Base-by-base conservation (phyloP, 2,329 filamentous ascomycete species). In the Elsinoe batatas region DNA sequence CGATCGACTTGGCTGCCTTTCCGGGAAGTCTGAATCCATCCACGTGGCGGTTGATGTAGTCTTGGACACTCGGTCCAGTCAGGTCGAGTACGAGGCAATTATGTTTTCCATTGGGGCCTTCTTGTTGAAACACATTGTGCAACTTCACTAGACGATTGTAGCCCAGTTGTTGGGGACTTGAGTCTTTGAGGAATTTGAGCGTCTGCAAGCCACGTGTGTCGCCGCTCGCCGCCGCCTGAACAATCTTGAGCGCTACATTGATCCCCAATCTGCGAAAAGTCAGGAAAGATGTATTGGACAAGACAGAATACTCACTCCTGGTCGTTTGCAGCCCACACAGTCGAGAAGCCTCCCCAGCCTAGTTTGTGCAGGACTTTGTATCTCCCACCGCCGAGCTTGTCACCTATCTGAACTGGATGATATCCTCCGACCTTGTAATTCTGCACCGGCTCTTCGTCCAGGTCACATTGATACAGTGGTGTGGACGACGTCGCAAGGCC, bases 91-190 rank as follows among this genome's bases (percentile, higher is more conserved):
- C 69, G 0, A 76, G 61, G 60, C 74, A 77, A n/a, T 65, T 59
- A 58, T 78, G 74, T 2, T 32, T 64, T 10, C 74, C 73, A 62
- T 77, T 77, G 5, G 72, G 73, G 8, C 75, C 73, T 1, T 60
- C 40, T 43, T 72, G 50, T 6, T 68, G 36, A 36, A 76, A 76
- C 15, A 64, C 20, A 58, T 74, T 68, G 20, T 70, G 57, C 18
- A 74, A 42, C 18, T 58, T 63, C 37, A 72, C 66, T 10, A 73
- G 36, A 63, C 74, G 60, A 35, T 57, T 57, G 15, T 47, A 57
- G 18, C 58, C 60, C 20, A 60, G 38, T 12, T 62, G 38, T 42
- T 32, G n/a, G 36, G 60, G 61, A 49, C 15, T n/a, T 20, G 26
- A 13, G 11, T 17, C 36, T 13, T 56, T 47, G 38, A 64, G 12